Evolutionary conservation across 371 early-diverging fungal species (phyloP), one percentile per base, ranked within the genome.

Genomic region (Entomophthora muscae): DNA sequence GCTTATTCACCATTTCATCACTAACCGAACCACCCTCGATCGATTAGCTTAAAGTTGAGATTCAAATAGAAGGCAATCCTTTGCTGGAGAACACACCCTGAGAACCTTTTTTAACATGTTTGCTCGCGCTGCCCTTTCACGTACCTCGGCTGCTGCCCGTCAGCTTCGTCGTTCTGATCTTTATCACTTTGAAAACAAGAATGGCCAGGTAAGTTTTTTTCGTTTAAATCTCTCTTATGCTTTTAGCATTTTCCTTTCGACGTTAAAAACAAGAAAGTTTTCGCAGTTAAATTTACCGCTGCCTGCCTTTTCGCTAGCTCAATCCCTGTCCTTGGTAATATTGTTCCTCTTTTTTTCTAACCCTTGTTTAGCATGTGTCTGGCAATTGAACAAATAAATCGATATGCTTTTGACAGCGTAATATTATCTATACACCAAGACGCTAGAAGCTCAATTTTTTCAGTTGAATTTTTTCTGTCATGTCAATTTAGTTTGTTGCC

Each of bases 121-220:
- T 64, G 73, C 75, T 57, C 75, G 77, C 66, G 68, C 73, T 57
- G 75, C 77, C 63, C 67, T 76, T 64, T 28, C 61, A 23, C 75
- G 77, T 55, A 61, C 70, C 29, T 63, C 66, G 29, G 66, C 70
- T 54, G 62, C 69, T 52, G 68, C 73, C 60, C 72, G 72, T 66
- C 70, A 70, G 57, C 65, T 76, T 33, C 68, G 71, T 56, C 77
- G 77, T 57, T 75, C 74, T 56, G 77, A 76, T 58, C 70, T 76
- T 29, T 76, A 75, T 66, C 77, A 76, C 64, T 76, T 76, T 63
- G 72, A 72, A 56, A 76, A 76, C 70, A 24, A 66, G 29, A 67
- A 75, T 60, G 77, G 77, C 32, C 69, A 70, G 64, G 77, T 76
- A 63, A 32, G 54, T 42, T 29, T 32, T 22, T 7, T 2, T 22